phyloP scores from a whole-genome alignment of 139 green algal species.

The Nannochloris sp. region DNA sequence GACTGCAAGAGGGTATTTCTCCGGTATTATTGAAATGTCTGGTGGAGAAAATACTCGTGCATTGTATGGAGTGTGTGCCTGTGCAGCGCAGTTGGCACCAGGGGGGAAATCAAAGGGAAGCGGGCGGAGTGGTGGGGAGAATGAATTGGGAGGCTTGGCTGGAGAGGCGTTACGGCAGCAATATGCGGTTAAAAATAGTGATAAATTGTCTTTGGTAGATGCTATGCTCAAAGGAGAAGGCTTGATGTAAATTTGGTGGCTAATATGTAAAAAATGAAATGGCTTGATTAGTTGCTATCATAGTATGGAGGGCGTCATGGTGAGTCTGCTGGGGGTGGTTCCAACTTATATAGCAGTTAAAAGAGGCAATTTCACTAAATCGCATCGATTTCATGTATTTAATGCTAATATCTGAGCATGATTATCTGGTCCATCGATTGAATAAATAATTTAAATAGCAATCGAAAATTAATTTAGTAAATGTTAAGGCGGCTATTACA shows the following conservation, averaged over 20 bases:
- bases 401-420: no score
- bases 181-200: slow-evolving; percentile 47
- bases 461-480: no score
- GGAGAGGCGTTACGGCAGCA: slow-evolving; percentile 42
- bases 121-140: slow-evolving; percentile 10
- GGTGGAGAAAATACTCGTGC: slow-evolving; percentile 28
- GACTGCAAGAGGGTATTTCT: slow-evolving; percentile 63
- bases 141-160: slow-evolving; percentile 43
- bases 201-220: slow-evolving; percentile 46
- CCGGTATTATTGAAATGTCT: slow-evolving; percentile 52
- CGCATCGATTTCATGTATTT: no score
- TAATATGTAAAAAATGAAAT: background rate
- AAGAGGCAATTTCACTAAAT: no score
- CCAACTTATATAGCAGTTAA: no score
- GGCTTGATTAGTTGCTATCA: background rate
- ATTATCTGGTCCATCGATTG: no score
- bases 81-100: slow-evolving; percentile 26
- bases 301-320: no score
- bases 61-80: slow-evolving; percentile 42
- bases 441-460: no score
- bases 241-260: background rate
- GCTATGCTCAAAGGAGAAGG: slow-evolving; percentile 35
- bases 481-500: no score
- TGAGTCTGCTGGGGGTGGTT: no score
- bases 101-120: background rate